Conservation (phyloP, 331 rosid species). For the Cydonia oblonga region DNA sequence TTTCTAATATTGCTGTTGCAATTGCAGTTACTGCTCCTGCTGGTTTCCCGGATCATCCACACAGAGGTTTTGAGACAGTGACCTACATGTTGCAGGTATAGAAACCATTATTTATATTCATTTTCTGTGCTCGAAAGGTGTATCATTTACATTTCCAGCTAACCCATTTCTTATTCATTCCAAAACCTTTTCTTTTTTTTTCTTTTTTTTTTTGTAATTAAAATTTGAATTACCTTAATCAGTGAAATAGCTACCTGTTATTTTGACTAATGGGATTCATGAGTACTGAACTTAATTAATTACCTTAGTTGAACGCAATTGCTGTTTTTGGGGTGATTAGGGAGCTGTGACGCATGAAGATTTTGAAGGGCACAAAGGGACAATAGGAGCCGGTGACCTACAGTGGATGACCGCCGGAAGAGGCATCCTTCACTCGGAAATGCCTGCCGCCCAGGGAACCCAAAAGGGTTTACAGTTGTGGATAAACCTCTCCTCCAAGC, state of each 20-base stretch:
- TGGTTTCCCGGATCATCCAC: slow-evolving; percentile 97
- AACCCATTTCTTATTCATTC: neutral
- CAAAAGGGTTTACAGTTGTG: slow-evolving; percentile 85
- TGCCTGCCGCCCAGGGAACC: slow-evolving; percentile 82
- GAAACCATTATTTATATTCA: neutral
- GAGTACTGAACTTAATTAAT: neutral
- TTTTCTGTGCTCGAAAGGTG: neutral
- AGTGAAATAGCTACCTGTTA: neutral
- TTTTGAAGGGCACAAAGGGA: slow-evolving; percentile 87
- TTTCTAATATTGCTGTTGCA: neutral
- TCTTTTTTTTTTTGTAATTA: no score
- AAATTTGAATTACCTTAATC: no score
- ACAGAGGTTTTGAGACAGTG: slow-evolving; percentile 96
- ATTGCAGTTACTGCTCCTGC: slow-evolving; percentile 77
- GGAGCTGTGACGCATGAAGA: slow-evolving; percentile 85
- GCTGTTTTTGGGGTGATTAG: slow-evolving; percentile 24
- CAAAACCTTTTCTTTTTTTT: no score
- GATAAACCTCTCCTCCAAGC: slow-evolving; percentile 78
- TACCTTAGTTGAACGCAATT: slow-evolving; percentile 1
- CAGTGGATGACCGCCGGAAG: slow-evolving; percentile 99
- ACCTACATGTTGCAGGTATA: slow-evolving; percentile 94
- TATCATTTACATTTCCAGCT: neutral
- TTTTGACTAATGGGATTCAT: neutral
- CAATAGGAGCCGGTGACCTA: slow-evolving; percentile 71
- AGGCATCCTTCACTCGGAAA: slow-evolving; percentile 93